phyloP scores from a whole-genome alignment of 116 monocot species.

The Posidonia oceanica region DNA sequence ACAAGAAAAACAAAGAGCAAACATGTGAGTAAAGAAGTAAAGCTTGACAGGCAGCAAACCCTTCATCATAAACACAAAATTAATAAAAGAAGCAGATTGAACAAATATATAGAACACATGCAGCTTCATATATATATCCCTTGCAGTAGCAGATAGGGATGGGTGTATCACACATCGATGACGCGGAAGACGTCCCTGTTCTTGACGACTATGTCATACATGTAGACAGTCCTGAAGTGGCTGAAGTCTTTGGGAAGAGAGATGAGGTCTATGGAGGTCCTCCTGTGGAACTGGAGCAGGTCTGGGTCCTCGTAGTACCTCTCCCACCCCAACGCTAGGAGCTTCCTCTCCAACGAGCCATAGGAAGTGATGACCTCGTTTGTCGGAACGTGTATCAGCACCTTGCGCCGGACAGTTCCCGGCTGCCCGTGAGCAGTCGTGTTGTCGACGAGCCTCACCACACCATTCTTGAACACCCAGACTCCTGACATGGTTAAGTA shows the following conservation, averaged over 20 bases:
- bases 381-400: constrained; percentile 41
- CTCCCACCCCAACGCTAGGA: constrained; percentile 53
- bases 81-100: no score
- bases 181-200: constrained; percentile 53
- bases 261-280: constrained; percentile 54
- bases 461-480: constrained; percentile 88
- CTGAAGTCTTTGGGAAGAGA: constrained; percentile 63
- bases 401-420: constrained; percentile 36
- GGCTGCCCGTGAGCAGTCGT: constrained; percentile 20
- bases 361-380: constrained; percentile 58
- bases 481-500: constrained; percentile 54
- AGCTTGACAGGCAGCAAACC: no score
- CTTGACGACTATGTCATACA: constrained; percentile 86
- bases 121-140: no score
- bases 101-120: no score
- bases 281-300: constrained; percentile 63
- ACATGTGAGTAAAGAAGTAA: no score
- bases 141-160: no score
- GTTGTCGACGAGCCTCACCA: constrained; percentile 62
- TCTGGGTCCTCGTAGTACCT: constrained; percentile 47
- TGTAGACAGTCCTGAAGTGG: constrained; percentile 53
- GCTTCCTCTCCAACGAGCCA: constrained; percentile 45
- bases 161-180: constrained; percentile 15
- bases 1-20: no score
- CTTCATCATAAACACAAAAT: no score